Percentiles rank a stretch among this genome's conserved stretches.
Evolutionary conservation across 306 rosid genomes (phyloP).

Genomic region (Cucumis hystrix): DNA sequence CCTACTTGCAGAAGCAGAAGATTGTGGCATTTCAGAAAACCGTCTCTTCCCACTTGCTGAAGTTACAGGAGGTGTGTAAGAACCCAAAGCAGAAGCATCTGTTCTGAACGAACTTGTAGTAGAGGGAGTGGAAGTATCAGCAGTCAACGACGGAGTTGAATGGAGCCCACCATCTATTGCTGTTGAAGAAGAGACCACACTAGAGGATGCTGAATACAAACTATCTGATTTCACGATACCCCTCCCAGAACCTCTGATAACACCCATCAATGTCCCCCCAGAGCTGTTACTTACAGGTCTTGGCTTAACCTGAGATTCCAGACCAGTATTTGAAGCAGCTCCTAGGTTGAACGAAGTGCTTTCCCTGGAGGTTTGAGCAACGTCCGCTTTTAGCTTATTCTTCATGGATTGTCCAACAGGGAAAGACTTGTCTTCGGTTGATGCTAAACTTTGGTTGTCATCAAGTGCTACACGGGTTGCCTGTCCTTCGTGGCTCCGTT

Average conservation of each 20-base stretch:
- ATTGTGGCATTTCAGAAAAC: constrained; percentile 78
- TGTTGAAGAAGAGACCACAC: constrained; percentile 14
- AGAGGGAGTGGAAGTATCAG: constrained; percentile 28
- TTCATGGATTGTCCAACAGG: constrained; percentile 44
- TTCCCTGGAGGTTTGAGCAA: constrained; percentile 31
- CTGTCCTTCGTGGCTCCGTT: constrained; percentile 92
- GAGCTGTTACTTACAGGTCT: constrained; percentile 75
- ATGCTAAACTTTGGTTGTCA: constrained; percentile 39
- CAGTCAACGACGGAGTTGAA: constrained; percentile 21
- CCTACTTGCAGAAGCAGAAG: constrained; percentile 46
- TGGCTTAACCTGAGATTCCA: constrained; percentile 52
- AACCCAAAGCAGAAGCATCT: constrained; percentile 72
- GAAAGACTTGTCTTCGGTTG: constrained; percentile 46
- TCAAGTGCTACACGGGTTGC: constrained; percentile 76
- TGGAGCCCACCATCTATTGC: constrained; percentile 19
- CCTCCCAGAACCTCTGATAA: constrained; percentile 93
- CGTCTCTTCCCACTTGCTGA: constrained; percentile 71
- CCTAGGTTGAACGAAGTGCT: constrained; percentile 28
- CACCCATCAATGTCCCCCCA: constrained; percentile 89
- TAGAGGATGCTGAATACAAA: constrained; percentile 27
- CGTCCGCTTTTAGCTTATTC: constrained; percentile 44
- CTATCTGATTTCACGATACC: constrained; percentile 52
- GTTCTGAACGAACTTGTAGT: constrained; percentile 60
- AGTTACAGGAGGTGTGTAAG: constrained; percentile 43
- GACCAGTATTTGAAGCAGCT: constrained; percentile 21